phyloP scores from a whole-genome alignment of 106 monocot species.

The Cymbidium sinense region DNA sequence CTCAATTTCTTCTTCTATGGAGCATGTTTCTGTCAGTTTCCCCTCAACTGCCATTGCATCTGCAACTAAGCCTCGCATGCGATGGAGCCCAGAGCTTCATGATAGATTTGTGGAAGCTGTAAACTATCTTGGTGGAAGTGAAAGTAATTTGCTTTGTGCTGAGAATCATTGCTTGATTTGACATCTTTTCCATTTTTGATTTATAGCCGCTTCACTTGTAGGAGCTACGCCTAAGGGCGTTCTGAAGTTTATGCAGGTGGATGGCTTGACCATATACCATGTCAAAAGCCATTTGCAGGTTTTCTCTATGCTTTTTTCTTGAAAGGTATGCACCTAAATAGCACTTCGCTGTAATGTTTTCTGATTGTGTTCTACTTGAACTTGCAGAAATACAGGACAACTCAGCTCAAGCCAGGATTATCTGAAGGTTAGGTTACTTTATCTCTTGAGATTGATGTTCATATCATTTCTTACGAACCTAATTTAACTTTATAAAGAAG shows the following conservation, averaged over 20 bases:
- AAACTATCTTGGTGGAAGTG: constrained; percentile 76
- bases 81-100: constrained; percentile 80
- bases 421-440: constrained; percentile 36
- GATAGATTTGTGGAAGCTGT: constrained; percentile 74
- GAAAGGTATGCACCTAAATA: neutral
- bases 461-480: too few relatives aligned
- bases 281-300: constrained; percentile 96
- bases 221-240: constrained; percentile 91
- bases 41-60: constrained; percentile 27
- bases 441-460: too few relatives aligned
- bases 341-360: neutral
- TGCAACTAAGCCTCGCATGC: constrained; percentile 46
- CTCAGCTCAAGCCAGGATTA: constrained; percentile 41
- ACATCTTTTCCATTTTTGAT: neutral
- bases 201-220: constrained; percentile 11
- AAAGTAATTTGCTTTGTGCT: constrained; percentile 33
- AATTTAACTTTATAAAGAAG: too few relatives aligned
- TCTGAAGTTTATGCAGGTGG: constrained; percentile 74
- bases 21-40: constrained; percentile 13
- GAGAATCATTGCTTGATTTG: neutral
- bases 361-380: neutral
- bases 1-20: constrained; percentile 39
- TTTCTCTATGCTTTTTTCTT: neutral
- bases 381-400: constrained; percentile 61
- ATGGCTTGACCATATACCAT: constrained; percentile 92